A percentile compares a stretch with the other conserved stretches of the same genome.
phyloP scores from a whole-genome alignment of 176 grass and related monocot genomes.

The Eragrostis curvula region DNA sequence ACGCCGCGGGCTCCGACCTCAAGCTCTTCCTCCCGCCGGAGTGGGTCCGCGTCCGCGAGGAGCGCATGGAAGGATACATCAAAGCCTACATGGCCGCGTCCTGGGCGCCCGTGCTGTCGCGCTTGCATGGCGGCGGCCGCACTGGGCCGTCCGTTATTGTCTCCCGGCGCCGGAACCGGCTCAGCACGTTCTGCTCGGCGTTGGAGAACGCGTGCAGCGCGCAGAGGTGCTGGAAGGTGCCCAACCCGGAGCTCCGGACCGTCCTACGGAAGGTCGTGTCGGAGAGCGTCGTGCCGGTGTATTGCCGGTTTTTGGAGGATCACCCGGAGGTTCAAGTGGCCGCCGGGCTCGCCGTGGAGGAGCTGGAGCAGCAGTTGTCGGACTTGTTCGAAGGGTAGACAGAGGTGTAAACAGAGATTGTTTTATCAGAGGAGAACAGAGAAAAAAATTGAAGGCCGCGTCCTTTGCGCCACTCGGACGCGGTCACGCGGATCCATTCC shows the following conservation, averaged over 20 bases:
- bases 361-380: slow-evolving; percentile 33
- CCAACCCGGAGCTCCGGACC: slow-evolving; percentile 18
- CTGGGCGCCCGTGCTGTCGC: slow-evolving; percentile 34
- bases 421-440: too few species aligned
- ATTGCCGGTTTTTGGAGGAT: slow-evolving; percentile 19
- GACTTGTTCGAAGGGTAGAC: slow-evolving; percentile 37
- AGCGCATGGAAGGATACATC: slow-evolving; percentile 42
- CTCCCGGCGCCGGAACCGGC: slow-evolving; percentile 7
- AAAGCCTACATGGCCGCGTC: slow-evolving; percentile 25
- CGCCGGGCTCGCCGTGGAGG: slow-evolving; percentile 14
- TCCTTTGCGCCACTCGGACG: too few species aligned
- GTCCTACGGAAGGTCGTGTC: slow-evolving; percentile 19
- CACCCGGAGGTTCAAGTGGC: not conserved
- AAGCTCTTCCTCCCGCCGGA: slow-evolving; percentile 22
- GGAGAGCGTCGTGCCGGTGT: slow-evolving; percentile 22
- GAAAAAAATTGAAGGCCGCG: too few species aligned
- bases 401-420: too few species aligned
- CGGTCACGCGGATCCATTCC: too few species aligned
- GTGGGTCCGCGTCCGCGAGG: slow-evolving; percentile 35
- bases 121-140: not conserved
- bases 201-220: slow-evolving; percentile 44
- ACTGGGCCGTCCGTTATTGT: not conserved
- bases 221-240: slow-evolving; percentile 50
- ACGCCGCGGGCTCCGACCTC: slow-evolving; percentile 45
- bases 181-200: slow-evolving; percentile 21